Conservation (phyloP, 2,329 filamentous ascomycete genomes). For the Lasiodiplodia sp. region DNA sequence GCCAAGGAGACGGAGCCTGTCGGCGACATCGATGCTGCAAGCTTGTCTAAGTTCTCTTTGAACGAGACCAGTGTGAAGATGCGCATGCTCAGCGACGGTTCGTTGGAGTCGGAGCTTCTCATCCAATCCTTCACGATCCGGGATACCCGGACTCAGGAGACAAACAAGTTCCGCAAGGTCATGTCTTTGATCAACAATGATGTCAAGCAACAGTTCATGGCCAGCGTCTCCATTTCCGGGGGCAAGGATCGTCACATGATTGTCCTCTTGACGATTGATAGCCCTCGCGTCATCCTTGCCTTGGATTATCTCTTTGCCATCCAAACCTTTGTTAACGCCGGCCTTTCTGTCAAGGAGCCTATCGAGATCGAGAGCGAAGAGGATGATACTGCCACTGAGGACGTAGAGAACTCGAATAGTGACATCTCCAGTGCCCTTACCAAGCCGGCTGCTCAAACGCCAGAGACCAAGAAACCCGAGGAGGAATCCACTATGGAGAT, state of each 20-base stretch:
- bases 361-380: conserved; percentile 69
- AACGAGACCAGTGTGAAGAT: conserved; percentile 93
- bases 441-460: conserved; percentile 32
- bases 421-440: conserved; percentile 44
- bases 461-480: conserved; percentile 38
- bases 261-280: conserved; percentile 92
- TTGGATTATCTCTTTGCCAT: conserved; percentile 94
- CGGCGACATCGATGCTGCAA: conserved; percentile 77
- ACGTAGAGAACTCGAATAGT: conserved; percentile 48
- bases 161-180: conserved; percentile 96
- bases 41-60: conserved; percentile 90
- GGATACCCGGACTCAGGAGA: conserved; percentile 86
- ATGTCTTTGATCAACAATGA: conserved; percentile 97
- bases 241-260: conserved; percentile 83
- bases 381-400: conserved; percentile 55
- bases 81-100: conserved; percentile 89
- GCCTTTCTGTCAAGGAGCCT: conserved; percentile 62
- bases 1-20: conserved; percentile 79
- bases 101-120: conserved; percentile 89
- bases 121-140: conserved; percentile 95
- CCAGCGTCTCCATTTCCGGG: conserved; percentile 89
- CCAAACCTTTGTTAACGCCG: conserved; percentile 79
- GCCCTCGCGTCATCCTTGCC: conserved; percentile 91
- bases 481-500: conserved; percentile 68
- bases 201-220: conserved; percentile 96